Base-by-base conservation (phyloP, 805 yeast genomes). In the Candida ipomoeae region DNA sequence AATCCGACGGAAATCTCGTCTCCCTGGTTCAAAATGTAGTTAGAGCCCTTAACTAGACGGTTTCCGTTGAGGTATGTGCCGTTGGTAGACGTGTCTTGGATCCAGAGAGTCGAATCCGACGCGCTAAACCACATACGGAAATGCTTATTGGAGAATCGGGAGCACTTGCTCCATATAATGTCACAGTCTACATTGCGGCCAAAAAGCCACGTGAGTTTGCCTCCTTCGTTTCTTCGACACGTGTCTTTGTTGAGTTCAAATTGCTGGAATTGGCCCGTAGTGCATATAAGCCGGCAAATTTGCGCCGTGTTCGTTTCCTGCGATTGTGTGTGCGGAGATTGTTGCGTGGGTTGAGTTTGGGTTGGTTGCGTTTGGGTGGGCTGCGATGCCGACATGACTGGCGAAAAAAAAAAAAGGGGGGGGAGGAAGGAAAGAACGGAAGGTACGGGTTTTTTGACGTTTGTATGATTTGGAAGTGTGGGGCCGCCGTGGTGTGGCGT, bases 1-100 rank as follows among this genome's bases (percentile, higher is more conserved):
- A 83, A 74, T 0, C 98, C 99, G 0, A 94, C 87, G 0, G 91
- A 80, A 36, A 94, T 85, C 62, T 89, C 96, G 67, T 94, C 99
- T 5, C 98, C 98, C 63, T 89, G 96, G 40, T 84, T 83, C 36
- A 94, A 67, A 49, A 92, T 81, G 64, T 88, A 89, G 60, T 89
- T 88, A 44, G 85, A 81, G 18, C 87, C 87, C 62, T 85, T 87
- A 21, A 84, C 88, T 17, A 92, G 67, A 46, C 89, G 75, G 36
- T 77, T 77, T 32, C 84, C 84, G 70, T 92, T 94, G 44, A 92
- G 69, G 74, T 82, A 86, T 0, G 99, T 94, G 6, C 99, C 99
- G 69, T 94, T 94, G 2, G 98, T 92, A 1, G 96, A 87, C 2
- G 76, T 67, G 66, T 91, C 97, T 63, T 80, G 82, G 50, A 84